Evolutionary conservation across 371 early-diverging fungal genomes (phyloP).

Genomic region (Mucor ambiguus): DNA sequence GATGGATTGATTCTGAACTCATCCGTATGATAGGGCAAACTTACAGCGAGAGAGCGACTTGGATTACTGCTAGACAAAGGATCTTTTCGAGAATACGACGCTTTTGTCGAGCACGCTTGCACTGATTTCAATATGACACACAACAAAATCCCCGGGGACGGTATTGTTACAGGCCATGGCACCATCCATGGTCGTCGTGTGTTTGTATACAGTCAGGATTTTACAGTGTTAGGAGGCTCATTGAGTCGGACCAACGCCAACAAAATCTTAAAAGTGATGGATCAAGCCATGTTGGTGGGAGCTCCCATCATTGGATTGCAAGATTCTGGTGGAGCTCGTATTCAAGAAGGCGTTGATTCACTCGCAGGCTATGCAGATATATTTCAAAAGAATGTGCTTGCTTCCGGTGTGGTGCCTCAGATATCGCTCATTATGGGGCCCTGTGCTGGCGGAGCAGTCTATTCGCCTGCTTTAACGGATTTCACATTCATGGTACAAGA

Average conservation of each 20-base stretch:
- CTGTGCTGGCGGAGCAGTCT: slow-evolving; percentile 97
- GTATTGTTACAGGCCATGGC: slow-evolving; percentile 95
- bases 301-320: slow-evolving; percentile 96
- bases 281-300: slow-evolving; percentile 91
- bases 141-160: slow-evolving; percentile 90
- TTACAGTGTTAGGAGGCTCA: slow-evolving; percentile 93
- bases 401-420: slow-evolving; percentile 96
- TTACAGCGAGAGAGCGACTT: slow-evolving; percentile 95
- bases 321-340: slow-evolving; percentile 97
- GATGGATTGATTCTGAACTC: not conserved
- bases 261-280: slow-evolving; percentile 96
- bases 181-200: slow-evolving; percentile 90
- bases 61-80: slow-evolving; percentile 83
- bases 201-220: slow-evolving; percentile 95
- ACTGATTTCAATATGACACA: slow-evolving; percentile 92
- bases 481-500: slow-evolving; percentile 97
- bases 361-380: slow-evolving; percentile 97
- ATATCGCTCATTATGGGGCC: slow-evolving; percentile 97
- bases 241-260: slow-evolving; percentile 89
- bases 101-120: slow-evolving; percentile 95
- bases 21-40: slow-evolving; percentile 73
- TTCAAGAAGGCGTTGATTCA: slow-evolving; percentile 97
- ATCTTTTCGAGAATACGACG: slow-evolving; percentile 93
- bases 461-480: slow-evolving; percentile 97
- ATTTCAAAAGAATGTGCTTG: slow-evolving; percentile 91